phyloP scores from a whole-genome alignment of 2,329 filamentous ascomycete species.

The Coniosporium tulheliwenetii region DNA sequence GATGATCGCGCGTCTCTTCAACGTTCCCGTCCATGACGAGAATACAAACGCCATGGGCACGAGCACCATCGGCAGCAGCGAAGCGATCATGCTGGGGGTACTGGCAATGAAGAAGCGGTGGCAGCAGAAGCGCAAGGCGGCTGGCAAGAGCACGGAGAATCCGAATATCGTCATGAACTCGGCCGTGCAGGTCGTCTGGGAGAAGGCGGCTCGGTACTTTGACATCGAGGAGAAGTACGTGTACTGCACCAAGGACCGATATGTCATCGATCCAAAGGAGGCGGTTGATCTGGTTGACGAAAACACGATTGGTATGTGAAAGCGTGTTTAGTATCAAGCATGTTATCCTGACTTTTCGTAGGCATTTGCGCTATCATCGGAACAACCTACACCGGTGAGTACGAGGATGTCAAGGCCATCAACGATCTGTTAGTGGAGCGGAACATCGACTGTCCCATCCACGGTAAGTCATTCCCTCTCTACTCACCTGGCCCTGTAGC shows the following conservation, averaged over 20 bases:
- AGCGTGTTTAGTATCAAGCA: too few species aligned
- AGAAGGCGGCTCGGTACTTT: conserved; percentile 46
- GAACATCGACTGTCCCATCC: conserved; percentile 68
- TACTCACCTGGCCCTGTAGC: background rate
- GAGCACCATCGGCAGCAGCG: conserved; percentile 76
- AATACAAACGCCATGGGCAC: conserved; percentile 62
- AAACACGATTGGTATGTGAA: conserved; percentile 52
- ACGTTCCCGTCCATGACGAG: conserved; percentile 47
- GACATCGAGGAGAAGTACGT: conserved; percentile 81
- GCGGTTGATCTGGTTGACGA: conserved; percentile 47
- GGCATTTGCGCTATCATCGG: conserved; percentile 74
- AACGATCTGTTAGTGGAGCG: conserved; percentile 71
- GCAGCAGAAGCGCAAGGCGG: conserved; percentile 72
- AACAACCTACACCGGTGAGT: conserved; percentile 90
- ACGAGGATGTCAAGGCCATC: conserved; percentile 84
- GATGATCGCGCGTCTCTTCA: conserved; percentile 71
- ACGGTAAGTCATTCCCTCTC: conserved; percentile 23
- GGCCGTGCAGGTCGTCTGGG: conserved; percentile 94
- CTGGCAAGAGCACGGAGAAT: conserved; percentile 61
- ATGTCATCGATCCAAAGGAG: conserved; percentile 47
- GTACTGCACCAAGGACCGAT: conserved; percentile 45
- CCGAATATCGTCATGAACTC: conserved; percentile 95
- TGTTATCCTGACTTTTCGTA: too few species aligned
- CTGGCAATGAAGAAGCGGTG: conserved; percentile 93
- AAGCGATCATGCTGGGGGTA: conserved; percentile 69